Base-by-base conservation (phyloP, 1,284 basidiomycete genomes). In the Cutaneotrichosporon daszewskae region DNA sequence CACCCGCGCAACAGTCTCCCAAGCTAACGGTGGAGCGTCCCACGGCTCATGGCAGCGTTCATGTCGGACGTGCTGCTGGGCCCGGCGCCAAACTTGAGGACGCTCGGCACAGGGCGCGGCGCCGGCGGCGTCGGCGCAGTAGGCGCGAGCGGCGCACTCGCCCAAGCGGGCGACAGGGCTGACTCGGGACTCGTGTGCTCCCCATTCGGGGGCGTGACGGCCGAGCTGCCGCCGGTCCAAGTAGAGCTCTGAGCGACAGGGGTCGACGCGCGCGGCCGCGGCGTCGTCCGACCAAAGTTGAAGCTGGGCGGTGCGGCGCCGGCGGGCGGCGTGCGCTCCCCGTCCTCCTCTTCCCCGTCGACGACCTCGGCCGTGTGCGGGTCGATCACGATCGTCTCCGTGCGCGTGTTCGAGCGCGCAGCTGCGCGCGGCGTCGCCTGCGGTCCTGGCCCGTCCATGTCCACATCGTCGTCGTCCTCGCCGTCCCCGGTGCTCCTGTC, bases 1-100 rank as follows among this genome's bases (percentile, higher is more conserved):
- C 27, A 14, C 10, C 14, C 26, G 27, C 29, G 27, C 37, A 28
- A 18, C 14, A 26, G 20, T 28, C 27, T 26, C 27, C 31, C 13
- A 28, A 20, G 17, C 37, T 19, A 9, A 33, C 18, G n/a, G n/a
- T n/a, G n/a, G n/a, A n/a, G n/a, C n/a, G n/a, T n/a, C n/a, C n/a
- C n/a, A n/a, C n/a, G n/a, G n/a, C n/a, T n/a, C 46, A 52, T 52
- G 6, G 43, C 51, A 8, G 41, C 46, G 33, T 48, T 52, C 51
- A 52, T 52, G 27, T 35, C 51, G 9, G 43, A 31, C 6, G 50
- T 48, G 22, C 36, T 39, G 25, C 35, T 39, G 10, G 45, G 42
- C 5, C 49, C 49, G 16, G 32, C 34, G 24, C 39, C 41, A 27
- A 43, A 25, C 37, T 52, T 52, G 28, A 52, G 46, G 37, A 52